Percentiles rank a stretch among this genome's conserved stretches.
Conservation (phyloP, 2,329 filamentous ascomycete genomes). For the Stachybotrys chartarum region DNA sequence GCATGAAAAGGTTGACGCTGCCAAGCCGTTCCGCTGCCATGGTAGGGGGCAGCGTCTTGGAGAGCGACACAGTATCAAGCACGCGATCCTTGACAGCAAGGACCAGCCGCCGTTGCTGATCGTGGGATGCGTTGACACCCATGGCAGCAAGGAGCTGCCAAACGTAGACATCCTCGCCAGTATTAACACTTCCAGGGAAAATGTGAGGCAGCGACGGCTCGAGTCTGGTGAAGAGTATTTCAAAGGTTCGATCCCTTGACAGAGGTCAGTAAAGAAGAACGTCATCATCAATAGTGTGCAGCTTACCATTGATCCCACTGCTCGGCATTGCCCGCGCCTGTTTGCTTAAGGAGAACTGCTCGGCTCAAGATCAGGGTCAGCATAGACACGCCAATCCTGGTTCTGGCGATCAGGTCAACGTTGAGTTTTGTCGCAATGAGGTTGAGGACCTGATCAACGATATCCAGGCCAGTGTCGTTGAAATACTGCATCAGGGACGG, state of each 20-base stretch:
- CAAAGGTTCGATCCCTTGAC: conserved; percentile 66
- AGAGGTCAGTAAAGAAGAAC: conserved; percentile 20
- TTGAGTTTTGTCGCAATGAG: conserved; percentile 79
- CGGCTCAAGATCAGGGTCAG: conserved; percentile 92
- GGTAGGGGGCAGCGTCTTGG: conserved; percentile 81
- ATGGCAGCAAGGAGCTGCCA: conserved; percentile 97
- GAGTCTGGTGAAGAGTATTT: conserved; percentile 76
- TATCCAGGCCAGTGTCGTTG: conserved; percentile 82
- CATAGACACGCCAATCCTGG: conserved; percentile 81
- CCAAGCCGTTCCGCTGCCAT: conserved; percentile 77
- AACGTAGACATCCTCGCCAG: conserved; percentile 89
- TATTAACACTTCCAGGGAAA: conserved; percentile 86
- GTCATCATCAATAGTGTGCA: background rate
- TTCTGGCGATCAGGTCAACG: conserved; percentile 75
- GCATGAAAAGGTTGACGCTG: conserved; percentile 98
- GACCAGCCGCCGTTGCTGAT: conserved; percentile 91
- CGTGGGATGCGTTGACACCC: conserved; percentile 84
- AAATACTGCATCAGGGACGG: conserved; percentile 84
- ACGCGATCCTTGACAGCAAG: conserved; percentile 96
- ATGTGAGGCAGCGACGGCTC: conserved; percentile 78
- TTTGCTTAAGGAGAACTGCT: conserved; percentile 87
- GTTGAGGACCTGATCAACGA: conserved; percentile 83
- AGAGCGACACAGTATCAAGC: conserved; percentile 85
- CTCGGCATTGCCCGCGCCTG: conserved; percentile 59
- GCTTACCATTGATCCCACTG: conserved; percentile 75